Base-by-base conservation (phyloP, 208 protist genomes). In the Wallacemonas sp. region DNA sequence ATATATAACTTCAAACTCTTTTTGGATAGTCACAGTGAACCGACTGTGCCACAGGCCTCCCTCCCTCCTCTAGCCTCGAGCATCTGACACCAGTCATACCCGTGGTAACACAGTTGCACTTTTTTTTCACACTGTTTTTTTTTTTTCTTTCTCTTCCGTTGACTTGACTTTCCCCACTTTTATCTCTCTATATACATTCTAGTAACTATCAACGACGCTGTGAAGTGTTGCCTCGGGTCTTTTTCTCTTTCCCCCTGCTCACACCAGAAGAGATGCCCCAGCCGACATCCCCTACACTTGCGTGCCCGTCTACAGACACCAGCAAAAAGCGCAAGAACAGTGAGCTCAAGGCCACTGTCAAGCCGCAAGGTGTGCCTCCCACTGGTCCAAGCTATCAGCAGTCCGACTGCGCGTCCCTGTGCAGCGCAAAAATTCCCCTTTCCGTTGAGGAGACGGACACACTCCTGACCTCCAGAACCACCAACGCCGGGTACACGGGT, bases 91-190 rank as follows among this genome's bases (percentile, higher is more conserved):
- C 6, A 41, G 9, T 6, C 6, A 41, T 41, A 41, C 36, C 6
- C 36, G 14, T 17, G 14, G 14, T 41, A 38, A 39, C 19, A 33
- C 21, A 16, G 44, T 68, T 54, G n/a, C 70, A 41, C 21, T 54
- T 2, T 41, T 19, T 61, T 54, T 61, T 52, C 24, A 29, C 12
- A 49, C 30, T 63, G 29, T 64, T 49, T 44, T 33, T 63, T 46
- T 56, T 33, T 24, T 26, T 70, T 63, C 24, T 56, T 43, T 61
- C 30, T 41, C 33, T 52, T 1, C 47, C 30, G 5, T 41, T 41
- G 12, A 30, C 23, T 41, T n/a, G 14, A 3, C 11, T 12, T 60
- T 24, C 24, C 17, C 3, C 27, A 44, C 3, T 43, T 41, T 60
- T 23, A 41, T 17, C 14, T 41, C 36, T 41, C 36, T 41, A 17